A percentile compares a stretch with the other conserved stretches of the same genome.
phyloP scores from a whole-genome alignment of 805 yeast species.

The Kregervanrija delftensis region DNA sequence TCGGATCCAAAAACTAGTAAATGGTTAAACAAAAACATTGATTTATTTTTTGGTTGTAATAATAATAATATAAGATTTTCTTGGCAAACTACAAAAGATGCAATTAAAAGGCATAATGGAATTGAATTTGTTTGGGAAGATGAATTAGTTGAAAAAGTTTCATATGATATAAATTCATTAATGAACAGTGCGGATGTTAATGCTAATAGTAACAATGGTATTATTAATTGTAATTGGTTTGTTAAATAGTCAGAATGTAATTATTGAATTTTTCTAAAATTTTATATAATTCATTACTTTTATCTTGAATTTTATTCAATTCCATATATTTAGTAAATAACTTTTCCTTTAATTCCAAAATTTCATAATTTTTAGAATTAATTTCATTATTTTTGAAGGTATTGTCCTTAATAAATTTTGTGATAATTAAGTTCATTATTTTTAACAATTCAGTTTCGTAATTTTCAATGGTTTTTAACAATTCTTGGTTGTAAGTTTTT shows the following conservation, averaged over 20 bases:
- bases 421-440: constrained; percentile 11
- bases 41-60: constrained; percentile 79
- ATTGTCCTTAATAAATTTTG: constrained; percentile 8
- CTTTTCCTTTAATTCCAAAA: constrained; percentile 9
- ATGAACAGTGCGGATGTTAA: too few species aligned
- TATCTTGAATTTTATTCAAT: constrained; percentile 14
- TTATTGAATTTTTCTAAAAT: constrained; percentile 10
- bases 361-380: constrained; percentile 5
- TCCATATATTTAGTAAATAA: constrained; percentile 15
- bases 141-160: constrained; percentile 22
- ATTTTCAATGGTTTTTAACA: constrained; percentile 11
- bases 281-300: constrained; percentile 12
- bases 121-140: constrained; percentile 55
- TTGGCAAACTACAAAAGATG: constrained; percentile 89
- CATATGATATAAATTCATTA: neutral
- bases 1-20: constrained; percentile 79
- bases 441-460: constrained; percentile 14
- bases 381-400: constrained; percentile 12
- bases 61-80: constrained; percentile 65
- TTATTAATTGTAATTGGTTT: too few species aligned
- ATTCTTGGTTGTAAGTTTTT: constrained; percentile 14
- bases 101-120: constrained; percentile 48
- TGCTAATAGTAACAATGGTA: too few species aligned
- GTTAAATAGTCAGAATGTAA: neutral
- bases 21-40: constrained; percentile 63